Evolutionary conservation across 768 basidiomycete species (phyloP).

Genomic region (Trametopsis cervina): DNA sequence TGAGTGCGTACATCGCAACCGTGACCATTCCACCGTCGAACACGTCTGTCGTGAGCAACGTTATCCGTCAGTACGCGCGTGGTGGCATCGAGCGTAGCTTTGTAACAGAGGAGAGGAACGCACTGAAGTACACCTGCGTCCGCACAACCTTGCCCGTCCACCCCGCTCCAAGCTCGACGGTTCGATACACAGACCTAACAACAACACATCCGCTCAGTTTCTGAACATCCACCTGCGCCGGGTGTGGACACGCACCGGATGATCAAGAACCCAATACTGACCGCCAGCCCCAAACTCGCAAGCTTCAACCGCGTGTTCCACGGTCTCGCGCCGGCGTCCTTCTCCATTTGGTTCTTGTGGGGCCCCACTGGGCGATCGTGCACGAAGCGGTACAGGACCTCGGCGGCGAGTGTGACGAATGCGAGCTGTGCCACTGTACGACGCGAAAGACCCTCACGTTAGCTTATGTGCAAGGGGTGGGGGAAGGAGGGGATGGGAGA

Average conservation of each 20-base stretch:
- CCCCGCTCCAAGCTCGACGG: conserved; percentile 37
- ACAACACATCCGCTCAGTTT: too few relatives aligned
- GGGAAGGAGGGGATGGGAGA: too few relatives aligned
- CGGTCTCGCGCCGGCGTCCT: not conserved
- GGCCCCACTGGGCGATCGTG: conserved; percentile 33
- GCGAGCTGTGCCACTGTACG: conserved; percentile 33
- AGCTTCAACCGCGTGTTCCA: conserved; percentile 10
- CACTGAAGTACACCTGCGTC: conserved; percentile 41
- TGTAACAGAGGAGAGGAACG: too few relatives aligned
- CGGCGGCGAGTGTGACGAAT: conserved; percentile 34
- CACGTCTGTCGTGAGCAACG: too few relatives aligned
- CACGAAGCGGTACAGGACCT: conserved; percentile 38
- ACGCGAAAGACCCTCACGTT: not conserved
- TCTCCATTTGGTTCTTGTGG: not conserved
- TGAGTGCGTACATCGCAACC: conserved; percentile 37
- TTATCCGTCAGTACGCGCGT: too few relatives aligned
- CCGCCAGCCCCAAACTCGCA: conserved; percentile 11
- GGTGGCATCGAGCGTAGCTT: too few relatives aligned
- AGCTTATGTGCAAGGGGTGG: not conserved
- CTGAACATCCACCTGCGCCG: not conserved
- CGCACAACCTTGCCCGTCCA: conserved; percentile 43
- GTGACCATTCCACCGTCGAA: conserved; percentile 44
- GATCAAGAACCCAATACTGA: conserved; percentile 18
- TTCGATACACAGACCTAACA: conserved; percentile 42
- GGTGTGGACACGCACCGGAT: conserved; percentile 13